phyloP scores from a whole-genome alignment of 2,329 filamentous ascomycete species.

The Neopestalotiopsis sp. region DNA sequence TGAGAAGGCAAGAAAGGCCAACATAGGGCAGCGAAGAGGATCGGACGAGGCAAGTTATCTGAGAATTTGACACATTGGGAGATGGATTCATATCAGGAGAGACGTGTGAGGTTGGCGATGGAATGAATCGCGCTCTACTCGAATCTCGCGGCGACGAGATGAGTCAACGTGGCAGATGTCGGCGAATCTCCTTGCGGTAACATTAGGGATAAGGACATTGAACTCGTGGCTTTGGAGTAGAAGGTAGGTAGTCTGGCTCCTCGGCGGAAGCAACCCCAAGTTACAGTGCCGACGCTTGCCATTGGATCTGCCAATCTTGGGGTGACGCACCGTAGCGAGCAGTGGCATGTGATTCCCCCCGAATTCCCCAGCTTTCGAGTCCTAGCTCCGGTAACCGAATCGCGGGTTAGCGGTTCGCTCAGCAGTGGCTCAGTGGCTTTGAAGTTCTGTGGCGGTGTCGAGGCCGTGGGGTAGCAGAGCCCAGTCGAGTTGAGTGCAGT shows the following conservation, averaged over 20 bases:
- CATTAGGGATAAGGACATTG: not conserved
- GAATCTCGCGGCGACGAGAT: not conserved
- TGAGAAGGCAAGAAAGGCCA: not conserved
- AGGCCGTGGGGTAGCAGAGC: conserved; percentile 8
- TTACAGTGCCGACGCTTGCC: conserved; percentile 11
- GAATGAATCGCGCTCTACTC: not conserved
- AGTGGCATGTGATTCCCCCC: conserved; percentile 22
- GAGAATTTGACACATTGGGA: not conserved
- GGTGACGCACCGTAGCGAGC: conserved; percentile 17
- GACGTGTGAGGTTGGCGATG: not conserved
- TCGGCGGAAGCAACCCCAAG: conserved; percentile 15
- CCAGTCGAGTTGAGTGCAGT: not conserved
- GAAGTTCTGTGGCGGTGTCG: not conserved
- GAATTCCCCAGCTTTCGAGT: conserved; percentile 17
- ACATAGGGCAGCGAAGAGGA: not conserved
- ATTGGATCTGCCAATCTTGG: conserved; percentile 2
- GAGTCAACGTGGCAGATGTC: not conserved
- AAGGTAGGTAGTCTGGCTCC: conserved; percentile 7
- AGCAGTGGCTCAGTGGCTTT: not conserved
- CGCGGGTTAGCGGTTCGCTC: not conserved
- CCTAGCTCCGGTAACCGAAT: not conserved
- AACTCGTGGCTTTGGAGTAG: not conserved
- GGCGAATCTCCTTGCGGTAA: not conserved
- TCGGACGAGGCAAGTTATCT: not conserved
- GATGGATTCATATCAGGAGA: not conserved